These are phyloP conservation scores for Penicillium roqueforti DNA, from an alignment of 495 filamentous ascomycete species.

Conservation along the genomic window DNA sequence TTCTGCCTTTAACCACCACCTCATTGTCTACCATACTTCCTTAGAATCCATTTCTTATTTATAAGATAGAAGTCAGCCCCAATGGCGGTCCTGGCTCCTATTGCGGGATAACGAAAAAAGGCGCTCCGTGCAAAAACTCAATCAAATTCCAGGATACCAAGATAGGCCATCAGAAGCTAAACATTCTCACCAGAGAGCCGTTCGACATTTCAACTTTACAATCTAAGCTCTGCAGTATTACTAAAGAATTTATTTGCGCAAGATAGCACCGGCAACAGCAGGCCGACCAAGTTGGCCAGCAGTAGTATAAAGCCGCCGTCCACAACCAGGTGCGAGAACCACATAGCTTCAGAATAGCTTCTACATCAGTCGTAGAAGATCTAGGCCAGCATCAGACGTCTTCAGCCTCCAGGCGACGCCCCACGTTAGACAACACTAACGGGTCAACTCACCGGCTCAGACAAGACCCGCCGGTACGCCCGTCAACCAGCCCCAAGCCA, in stretches of 20 bases:
- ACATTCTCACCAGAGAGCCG: background rate
- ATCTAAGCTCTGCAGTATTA: background rate
- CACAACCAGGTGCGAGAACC: background rate
- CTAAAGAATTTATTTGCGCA: background rate
- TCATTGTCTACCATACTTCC: background rate
- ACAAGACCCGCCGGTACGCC: too few relatives aligned
- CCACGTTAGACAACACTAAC: background rate
- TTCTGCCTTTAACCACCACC: background rate
- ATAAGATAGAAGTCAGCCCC: conserved; percentile 1
- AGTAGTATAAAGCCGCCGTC: conserved; percentile 5
- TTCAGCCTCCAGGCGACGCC: conserved; percentile 1
- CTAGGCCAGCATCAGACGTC: background rate
- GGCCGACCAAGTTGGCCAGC: background rate
- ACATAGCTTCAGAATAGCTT: background rate
- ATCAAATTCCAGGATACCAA: conserved; percentile 1
- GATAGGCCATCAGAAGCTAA: conserved; percentile 3
- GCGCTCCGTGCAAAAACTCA: background rate
- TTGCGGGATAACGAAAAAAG: background rate
- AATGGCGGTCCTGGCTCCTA: background rate
- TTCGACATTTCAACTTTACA: conserved; percentile 1
- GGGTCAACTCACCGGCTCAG: too few relatives aligned
- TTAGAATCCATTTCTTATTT: background rate
- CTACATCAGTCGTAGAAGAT: background rate
- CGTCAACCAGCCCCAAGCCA: too few relatives aligned
- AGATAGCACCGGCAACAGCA: conserved; percentile 2